These are phyloP conservation scores for Sporisorium sorghi DNA, from an alignment of 1,284 basidiomycete species.

Conservation along the genomic window DNA sequence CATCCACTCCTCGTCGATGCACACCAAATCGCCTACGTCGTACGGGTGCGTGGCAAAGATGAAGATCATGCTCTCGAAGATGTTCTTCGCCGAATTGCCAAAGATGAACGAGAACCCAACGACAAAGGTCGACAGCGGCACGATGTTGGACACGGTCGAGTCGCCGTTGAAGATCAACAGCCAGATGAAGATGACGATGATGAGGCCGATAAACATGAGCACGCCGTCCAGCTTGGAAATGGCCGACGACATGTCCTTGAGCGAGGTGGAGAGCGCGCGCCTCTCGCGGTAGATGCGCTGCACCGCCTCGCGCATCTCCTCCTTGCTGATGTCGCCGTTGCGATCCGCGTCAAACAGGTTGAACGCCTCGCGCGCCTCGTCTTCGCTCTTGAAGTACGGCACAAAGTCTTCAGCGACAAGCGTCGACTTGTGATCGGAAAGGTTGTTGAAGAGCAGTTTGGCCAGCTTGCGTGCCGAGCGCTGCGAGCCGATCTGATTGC, in stretches of 20 bases:
- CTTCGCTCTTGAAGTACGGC: slow-evolving; percentile 80
- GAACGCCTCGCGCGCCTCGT: slow-evolving; percentile 81
- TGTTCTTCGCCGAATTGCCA: slow-evolving; percentile 81
- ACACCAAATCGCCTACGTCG: slow-evolving; percentile 68
- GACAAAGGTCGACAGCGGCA: slow-evolving; percentile 82
- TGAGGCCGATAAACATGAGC: slow-evolving; percentile 75
- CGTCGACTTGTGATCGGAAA: slow-evolving; percentile 57
- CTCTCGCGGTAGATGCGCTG: slow-evolving; percentile 84
- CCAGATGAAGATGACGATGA: slow-evolving; percentile 79
- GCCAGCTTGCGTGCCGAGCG: slow-evolving; percentile 80
- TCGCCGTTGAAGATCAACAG: slow-evolving; percentile 81
- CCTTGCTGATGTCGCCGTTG: slow-evolving; percentile 83
- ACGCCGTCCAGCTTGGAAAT: slow-evolving; percentile 64
- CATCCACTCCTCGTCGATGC: slow-evolving; percentile 68
- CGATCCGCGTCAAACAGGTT: slow-evolving; percentile 82
- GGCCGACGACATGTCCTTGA: slow-evolving; percentile 71
- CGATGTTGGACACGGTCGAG: slow-evolving; percentile 80
- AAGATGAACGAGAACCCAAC: slow-evolving; percentile 72
- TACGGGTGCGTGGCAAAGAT: slow-evolving; percentile 76
- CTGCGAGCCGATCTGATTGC: slow-evolving; percentile 70
- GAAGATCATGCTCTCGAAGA: slow-evolving; percentile 78
- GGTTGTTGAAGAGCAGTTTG: slow-evolving; percentile 78
- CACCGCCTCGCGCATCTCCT: slow-evolving; percentile 85
- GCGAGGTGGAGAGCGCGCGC: slow-evolving; percentile 77
- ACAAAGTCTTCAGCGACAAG: slow-evolving; percentile 73